A percentile compares a stretch with the other conserved stretches of the same genome.
These are phyloP conservation scores for Cucurbita moschata DNA, from an alignment of 306 rosid species.

Conservation along the genomic window DNA sequence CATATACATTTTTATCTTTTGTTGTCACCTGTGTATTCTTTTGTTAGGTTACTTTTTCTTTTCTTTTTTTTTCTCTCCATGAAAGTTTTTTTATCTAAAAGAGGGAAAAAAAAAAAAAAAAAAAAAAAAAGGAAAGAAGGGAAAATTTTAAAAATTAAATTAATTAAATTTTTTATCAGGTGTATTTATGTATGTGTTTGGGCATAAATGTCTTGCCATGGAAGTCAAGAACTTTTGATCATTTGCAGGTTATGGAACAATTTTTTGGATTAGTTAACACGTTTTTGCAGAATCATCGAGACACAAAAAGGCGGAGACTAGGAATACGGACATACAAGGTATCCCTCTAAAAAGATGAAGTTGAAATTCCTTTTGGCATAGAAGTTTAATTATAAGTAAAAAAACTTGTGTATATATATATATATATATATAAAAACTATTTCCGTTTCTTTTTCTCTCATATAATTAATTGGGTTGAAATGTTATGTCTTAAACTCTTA, in stretches of 20 bases:
- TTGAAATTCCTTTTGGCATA: not conserved
- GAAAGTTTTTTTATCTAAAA: too few relatives aligned
- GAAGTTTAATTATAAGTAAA: not conserved
- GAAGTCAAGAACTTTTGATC: not conserved
- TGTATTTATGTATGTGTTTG: not conserved
- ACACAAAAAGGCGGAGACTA: slow-evolving; percentile 74
- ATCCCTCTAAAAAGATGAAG: slow-evolving; percentile 9
- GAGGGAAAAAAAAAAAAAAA: too few relatives aligned
- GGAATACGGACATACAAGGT: slow-evolving; percentile 91
- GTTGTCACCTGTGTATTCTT: not conserved
- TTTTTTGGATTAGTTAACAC: slow-evolving; percentile 90
- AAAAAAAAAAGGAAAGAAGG: too few relatives aligned
- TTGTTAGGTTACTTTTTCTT: not conserved
- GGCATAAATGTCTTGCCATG: slow-evolving; percentile 1
- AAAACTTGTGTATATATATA: not conserved
- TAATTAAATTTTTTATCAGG: too few relatives aligned
- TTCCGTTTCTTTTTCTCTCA: not conserved
- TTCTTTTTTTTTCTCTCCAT: not conserved
- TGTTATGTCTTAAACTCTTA: not conserved
- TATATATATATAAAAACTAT: not conserved
- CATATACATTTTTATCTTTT: not conserved
- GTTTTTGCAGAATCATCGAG: slow-evolving; percentile 66
- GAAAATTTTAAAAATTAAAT: too few relatives aligned
- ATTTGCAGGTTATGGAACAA: slow-evolving; percentile 78
- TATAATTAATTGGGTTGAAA: not conserved